phyloP scores from a whole-genome alignment of 2,329 filamentous ascomycete species.

The Alternaria solani region DNA sequence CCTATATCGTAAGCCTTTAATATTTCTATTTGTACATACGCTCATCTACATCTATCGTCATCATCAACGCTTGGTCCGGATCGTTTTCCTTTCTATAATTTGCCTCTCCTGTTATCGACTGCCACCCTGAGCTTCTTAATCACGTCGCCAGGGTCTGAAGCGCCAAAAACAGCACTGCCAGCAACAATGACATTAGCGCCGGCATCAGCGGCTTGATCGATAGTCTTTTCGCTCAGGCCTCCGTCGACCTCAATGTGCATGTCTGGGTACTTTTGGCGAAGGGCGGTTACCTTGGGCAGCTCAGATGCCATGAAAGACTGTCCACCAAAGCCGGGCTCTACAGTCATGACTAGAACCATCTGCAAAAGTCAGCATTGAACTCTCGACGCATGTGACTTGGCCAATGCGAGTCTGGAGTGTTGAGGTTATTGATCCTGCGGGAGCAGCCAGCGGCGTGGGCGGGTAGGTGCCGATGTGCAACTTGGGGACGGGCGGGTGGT shows the following conservation, averaged over 20 bases:
- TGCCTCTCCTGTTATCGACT: conserved; percentile 69
- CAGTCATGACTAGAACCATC: conserved; percentile 99
- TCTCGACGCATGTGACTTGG: background rate
- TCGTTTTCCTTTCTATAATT: conserved; percentile 30
- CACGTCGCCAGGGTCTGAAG: conserved; percentile 84
- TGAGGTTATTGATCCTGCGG: conserved; percentile 22
- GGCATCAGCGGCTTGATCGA: conserved; percentile 92
- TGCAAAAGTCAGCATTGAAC: conserved; percentile 50
- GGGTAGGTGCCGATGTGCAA: conserved; percentile 20
- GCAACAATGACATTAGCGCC: conserved; percentile 98
- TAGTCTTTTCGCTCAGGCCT: conserved; percentile 84
- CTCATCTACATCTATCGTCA: background rate
- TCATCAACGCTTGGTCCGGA: background rate
- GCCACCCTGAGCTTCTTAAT: conserved; percentile 81
- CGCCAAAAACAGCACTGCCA: conserved; percentile 93
- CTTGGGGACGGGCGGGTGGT: conserved; percentile 2
- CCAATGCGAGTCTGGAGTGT: conserved; percentile 8
- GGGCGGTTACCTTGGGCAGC: conserved; percentile 87
- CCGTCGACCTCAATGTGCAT: conserved; percentile 98
- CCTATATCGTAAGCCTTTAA: conserved; percentile 5
- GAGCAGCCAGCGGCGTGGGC: conserved; percentile 18
- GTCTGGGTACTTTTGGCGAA: conserved; percentile 85
- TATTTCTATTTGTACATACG: conserved; percentile 5
- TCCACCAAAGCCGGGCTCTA: conserved; percentile 95
- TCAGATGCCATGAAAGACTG: conserved; percentile 99